A percentile compares a stretch with the other conserved stretches of the same genome.
phyloP scores from a whole-genome alignment of 129 eudicot species.

The Helianthus tuberosus region DNA sequence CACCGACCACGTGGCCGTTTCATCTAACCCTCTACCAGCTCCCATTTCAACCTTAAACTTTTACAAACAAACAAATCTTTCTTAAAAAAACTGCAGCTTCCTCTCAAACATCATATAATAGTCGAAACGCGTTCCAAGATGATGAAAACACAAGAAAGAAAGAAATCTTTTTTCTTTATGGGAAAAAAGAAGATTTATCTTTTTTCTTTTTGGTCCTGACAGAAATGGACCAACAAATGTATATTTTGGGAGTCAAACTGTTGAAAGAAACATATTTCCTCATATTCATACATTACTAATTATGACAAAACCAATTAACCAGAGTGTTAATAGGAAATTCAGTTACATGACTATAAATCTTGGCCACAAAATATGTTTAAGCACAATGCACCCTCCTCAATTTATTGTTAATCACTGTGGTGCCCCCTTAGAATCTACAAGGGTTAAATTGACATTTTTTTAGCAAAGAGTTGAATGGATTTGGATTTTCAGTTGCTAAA shows the following conservation, averaged over 20 bases:
- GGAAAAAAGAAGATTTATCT: constrained; percentile 16
- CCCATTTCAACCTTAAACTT: constrained; percentile 33
- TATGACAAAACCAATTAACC: constrained; percentile 38
- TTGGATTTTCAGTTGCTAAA: no score
- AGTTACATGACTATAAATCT: constrained; percentile 34
- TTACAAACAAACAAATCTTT: constrained; percentile 29
- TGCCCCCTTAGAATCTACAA: not conserved
- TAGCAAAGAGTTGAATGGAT: no score
- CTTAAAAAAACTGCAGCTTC: constrained; percentile 10
- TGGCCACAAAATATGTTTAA: constrained; percentile 35
- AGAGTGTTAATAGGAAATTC: constrained; percentile 46
- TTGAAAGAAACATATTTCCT: constrained; percentile 23
- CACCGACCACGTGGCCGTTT: constrained; percentile 88
- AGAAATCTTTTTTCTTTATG: constrained; percentile 14
- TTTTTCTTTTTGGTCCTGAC: constrained; percentile 33
- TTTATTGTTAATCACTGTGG: not conserved
- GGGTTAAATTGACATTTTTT: not conserved
- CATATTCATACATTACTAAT: constrained; percentile 20
- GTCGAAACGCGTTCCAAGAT: constrained; percentile 14
- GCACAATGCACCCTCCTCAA: not conserved
- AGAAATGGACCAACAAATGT: constrained; percentile 39
- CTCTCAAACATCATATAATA: constrained; percentile 19
- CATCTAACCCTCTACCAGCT: constrained; percentile 61
- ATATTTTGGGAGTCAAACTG: constrained; percentile 30
- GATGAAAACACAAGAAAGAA: not conserved